These are phyloP conservation scores for Serpula lacrymans DNA, from an alignment of 768 basidiomycete species.

Conservation along the genomic window DNA sequence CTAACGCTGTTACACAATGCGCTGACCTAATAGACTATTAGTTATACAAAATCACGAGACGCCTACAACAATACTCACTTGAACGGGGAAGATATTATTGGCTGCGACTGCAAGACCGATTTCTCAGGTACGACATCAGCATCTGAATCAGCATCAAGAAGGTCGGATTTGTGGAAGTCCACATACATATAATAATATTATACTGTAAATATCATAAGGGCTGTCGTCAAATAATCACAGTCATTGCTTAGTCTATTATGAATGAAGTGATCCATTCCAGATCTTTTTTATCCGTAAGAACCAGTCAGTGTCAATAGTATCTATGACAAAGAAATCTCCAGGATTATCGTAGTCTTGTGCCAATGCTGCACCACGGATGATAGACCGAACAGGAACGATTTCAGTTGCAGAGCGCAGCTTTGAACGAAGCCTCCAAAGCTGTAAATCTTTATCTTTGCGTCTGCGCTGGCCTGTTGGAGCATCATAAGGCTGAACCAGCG, in stretches of 20 bases:
- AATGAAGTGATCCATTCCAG: too few relatives aligned
- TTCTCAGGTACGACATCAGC: slow-evolving; percentile 80
- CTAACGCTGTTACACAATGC: slow-evolving; percentile 87
- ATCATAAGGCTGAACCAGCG: slow-evolving; percentile 20
- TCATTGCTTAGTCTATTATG: too few relatives aligned
- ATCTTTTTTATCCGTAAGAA: too few relatives aligned
- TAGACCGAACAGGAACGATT: slow-evolving; percentile 23
- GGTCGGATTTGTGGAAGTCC: too few relatives aligned
- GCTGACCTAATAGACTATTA: slow-evolving; percentile 54
- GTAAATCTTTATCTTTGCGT: slow-evolving; percentile 20
- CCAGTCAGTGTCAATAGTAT: slow-evolving; percentile 29
- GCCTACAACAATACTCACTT: slow-evolving; percentile 47
- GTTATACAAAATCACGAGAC: not conserved
- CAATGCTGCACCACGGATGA: slow-evolving; percentile 26
- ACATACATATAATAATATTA: too few relatives aligned
- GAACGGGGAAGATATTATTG: slow-evolving; percentile 87
- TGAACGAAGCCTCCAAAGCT: slow-evolving; percentile 14
- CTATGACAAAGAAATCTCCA: slow-evolving; percentile 23
- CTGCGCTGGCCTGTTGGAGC: not conserved
- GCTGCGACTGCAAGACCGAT: slow-evolving; percentile 68
- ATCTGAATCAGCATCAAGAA: too few relatives aligned
- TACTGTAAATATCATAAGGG: too few relatives aligned
- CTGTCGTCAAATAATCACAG: too few relatives aligned
- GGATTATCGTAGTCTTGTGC: slow-evolving; percentile 12
- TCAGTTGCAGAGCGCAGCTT: slow-evolving; percentile 2